phyloP scores from a whole-genome alignment of 352 stramenopile genomes.

The Phytopythium litorale region DNA sequence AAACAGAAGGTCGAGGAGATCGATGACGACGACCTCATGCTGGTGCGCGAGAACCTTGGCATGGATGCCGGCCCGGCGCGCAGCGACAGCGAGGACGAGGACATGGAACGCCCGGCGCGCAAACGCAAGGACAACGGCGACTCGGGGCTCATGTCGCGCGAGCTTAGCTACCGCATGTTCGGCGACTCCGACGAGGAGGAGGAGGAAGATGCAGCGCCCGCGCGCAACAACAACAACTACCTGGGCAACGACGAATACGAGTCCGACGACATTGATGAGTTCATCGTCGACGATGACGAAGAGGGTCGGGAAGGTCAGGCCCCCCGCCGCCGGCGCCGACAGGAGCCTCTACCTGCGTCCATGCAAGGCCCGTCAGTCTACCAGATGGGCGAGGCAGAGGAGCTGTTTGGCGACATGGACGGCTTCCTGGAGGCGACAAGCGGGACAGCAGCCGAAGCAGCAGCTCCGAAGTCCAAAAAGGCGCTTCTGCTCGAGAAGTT shows the following conservation, averaged over 20 bases:
- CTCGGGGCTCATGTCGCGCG: conserved; percentile 81
- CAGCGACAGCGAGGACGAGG: conserved; percentile 78
- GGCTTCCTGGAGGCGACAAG: conserved; percentile 83
- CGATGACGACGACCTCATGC: conserved; percentile 84
- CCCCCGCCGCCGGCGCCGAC: conserved; percentile 69
- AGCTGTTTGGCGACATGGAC: conserved; percentile 88
- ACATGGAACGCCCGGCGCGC: conserved; percentile 59
- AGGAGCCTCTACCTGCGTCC: conserved; percentile 58
- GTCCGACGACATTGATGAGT: conserved; percentile 88
- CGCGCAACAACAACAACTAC: conserved; percentile 75
- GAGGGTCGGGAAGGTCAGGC: conserved; percentile 76
- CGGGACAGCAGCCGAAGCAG: conserved; percentile 27
- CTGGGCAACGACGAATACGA: conserved; percentile 86
- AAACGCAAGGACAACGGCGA: conserved; percentile 69
- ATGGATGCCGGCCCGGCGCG: conserved; percentile 74
- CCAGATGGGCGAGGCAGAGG: conserved; percentile 87
- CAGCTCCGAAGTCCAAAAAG: conserved; percentile 69
- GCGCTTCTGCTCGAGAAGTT: conserved; percentile 85
- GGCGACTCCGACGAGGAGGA: conserved; percentile 88
- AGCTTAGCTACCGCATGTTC: conserved; percentile 88
- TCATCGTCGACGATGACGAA: conserved; percentile 89
- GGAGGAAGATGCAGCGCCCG: conserved; percentile 69
- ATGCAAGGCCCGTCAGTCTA: conserved; percentile 89
- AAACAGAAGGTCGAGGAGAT: conserved; percentile 88
- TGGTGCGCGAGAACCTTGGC: conserved; percentile 88